Evolutionary conservation across 2,329 filamentous ascomycete species (phyloP), one percentile per base, ranked within the genome.

Genomic region (Mycosphaerella sp.): DNA sequence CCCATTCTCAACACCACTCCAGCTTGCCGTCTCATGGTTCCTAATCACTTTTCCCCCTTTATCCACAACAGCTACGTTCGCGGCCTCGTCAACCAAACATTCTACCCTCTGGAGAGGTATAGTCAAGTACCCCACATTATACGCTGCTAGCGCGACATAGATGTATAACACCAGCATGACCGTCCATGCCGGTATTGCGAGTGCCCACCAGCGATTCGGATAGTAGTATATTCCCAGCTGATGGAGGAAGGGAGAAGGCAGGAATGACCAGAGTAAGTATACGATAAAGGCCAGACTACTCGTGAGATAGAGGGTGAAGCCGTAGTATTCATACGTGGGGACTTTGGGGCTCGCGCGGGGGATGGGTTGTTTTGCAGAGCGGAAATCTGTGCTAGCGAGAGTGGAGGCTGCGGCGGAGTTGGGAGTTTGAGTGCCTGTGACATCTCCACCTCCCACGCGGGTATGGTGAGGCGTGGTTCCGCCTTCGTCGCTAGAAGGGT

Each of bases 281-380:
- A 84, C 78, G 10, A 82, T 75, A 67, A 97, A 97, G 1, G 82
- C 82, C 45, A 93, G 75, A 17, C 85, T 88, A 56, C 86, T 90
- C 66, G 91, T 88, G 35, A 98, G 79, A 73, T 98, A 97, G 44
- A 98, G 80, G 48, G 95, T 91, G 72, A 98, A 98, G 67, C 93
- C 93, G 69, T 97, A 97, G 79, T 97, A 98, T 68, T 98, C 93
- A 73, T 98, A 97, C 0, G 93, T 98, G n/a, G 93, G 93, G 2
- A 98, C 90, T 67, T 93, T 89, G 1, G 93, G 93, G 48, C 85
- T 85, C 1, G 89, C 90, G 50, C 89, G 85, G 5, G 90, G 88
- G 14, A 95, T 1, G 79, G 84, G 55, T 75, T 79, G 55, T 75
- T 79, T 55, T 74, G 76, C 44, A 73, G 75, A 49, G 78, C 82